Evolutionary conservation across 345 rosid species (phyloP), one percentile per base, ranked within the genome.

Genomic region (Zanthoxylum bungeanum): DNA sequence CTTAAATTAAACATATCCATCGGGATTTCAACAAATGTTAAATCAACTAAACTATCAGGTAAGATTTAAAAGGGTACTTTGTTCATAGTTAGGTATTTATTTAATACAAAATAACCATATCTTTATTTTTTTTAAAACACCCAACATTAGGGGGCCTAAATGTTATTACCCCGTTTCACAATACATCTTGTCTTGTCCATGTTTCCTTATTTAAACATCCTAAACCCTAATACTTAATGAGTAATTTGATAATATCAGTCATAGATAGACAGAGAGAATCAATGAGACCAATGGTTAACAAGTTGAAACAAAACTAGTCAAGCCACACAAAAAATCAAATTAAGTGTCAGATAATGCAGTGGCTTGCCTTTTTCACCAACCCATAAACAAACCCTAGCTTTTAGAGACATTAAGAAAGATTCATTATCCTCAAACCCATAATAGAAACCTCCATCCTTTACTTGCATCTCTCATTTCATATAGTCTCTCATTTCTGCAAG

Each of bases 401-500:
- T 68, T 86, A 74, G 82, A 81, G 79, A 69, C 79, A 66, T 65
- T 69, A 9, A 12, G 14, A 89, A 90, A 90, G 86, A 87, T 85
- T 39, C 60, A 50, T 69, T 75, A 75, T 73, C 77, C 68, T 76
- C 79, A 71, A 75, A 80, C 85, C 83, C 81, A 60, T 75, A 76
- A 78, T 83, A 80, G 89, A 55, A 82, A 76, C 66, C 71, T 64
- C 52, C 80, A n/a, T 62, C 78, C 72, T n/a, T 73, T 78, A 51
- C 74, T 66, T 63, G 25, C 14, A 57, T 73, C 57, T 70, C 21
- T 44, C 75, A 62, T 42, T 76, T 46, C 42, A 64, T 64, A 31
- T 34, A 66, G 30, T 61, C 78, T 39, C n/a, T 62, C 34, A 69
- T 62, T 68, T 58, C 62, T 64, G 28, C 56, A 64, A 61, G 31